Base-by-base conservation (phyloP, 768 basidiomycete species). In the Guyanaporus albipodus region DNA sequence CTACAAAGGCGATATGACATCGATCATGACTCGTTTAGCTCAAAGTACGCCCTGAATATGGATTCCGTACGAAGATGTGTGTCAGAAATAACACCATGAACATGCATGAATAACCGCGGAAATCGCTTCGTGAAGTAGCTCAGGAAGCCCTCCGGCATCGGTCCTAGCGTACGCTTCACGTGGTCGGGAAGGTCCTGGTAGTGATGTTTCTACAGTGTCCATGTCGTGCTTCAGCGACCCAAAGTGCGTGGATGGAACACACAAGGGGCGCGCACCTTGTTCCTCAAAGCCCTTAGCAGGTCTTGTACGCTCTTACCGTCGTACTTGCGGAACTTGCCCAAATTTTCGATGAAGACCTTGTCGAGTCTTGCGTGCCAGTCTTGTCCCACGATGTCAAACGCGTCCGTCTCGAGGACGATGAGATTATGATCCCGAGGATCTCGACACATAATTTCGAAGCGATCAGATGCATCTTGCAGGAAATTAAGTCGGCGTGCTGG, bases 281-380 rank as follows among this genome's bases (percentile, higher is more conserved):
- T 99, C 53, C 96, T 76, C 59, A 99, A 69, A 4, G 96, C 96
- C 42, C 96, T 78, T 38, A 99, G 66, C 8, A 99, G 69, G 70
- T 99, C 96, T 54, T 96, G 88, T 9, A 98, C 87, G 43, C 86
- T 88, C 59, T 74, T 74, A 17, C 88, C 91, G 61, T 98, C 91
- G 61, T 99, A 99, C 67, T 98, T 99, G 56, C 96, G 76, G 69
- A 93, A 98, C 66, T 98, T 98, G 44, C 95, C 94, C 42, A 99
- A 68, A 63, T 92, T 98, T 50, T 95, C 94, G 43, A 92, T 83
- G 66, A 99, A 91, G 11, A 85, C 71, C 56, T 84, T 90, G 71
- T 98, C 94, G 36, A 97, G 74, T 33, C 84, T 78, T 12, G 80
- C 64, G 50, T 87, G 82, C 96, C 96, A 99, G 67, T 97, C 95